A percentile compares a stretch with the other conserved stretches of the same genome.
Conservation (phyloP, 345 rosid genomes). For the Eucalyptus cloeziana region DNA sequence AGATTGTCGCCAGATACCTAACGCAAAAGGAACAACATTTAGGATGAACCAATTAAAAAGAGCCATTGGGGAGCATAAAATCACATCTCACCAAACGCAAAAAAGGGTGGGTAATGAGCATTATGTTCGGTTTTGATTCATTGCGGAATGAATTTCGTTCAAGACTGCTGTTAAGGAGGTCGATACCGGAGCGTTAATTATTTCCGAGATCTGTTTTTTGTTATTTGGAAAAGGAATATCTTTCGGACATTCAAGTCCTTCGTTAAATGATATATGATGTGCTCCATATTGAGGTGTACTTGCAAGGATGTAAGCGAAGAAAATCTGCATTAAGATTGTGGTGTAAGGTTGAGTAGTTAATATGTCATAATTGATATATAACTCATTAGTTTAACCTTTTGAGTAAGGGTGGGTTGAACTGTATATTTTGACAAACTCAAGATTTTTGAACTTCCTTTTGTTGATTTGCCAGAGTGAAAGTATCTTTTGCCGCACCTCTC, state of each 20-base stretch:
- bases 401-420: accelerated
- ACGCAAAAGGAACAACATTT: background rate
- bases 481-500: accelerated
- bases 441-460: background rate
- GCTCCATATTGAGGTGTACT: background rate
- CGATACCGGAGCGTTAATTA: background rate
- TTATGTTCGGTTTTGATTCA: background rate
- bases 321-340: background rate
- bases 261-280: background rate
- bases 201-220: background rate
- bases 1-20: background rate
- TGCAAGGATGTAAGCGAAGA: background rate
- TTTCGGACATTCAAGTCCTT: background rate
- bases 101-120: background rate
- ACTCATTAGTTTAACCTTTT: background rate
- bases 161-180: background rate
- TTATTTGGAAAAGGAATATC: background rate
- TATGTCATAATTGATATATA: background rate
- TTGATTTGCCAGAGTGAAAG: background rate
- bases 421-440: accelerated
- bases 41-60: background rate
- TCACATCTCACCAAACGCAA: background rate
- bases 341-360: background rate
- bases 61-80: background rate
- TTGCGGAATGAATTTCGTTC: background rate